Evolutionary conservation across 1,284 basidiomycete genomes (phyloP), one percentile per base, ranked within the genome.

Genomic region (Neolentinus lepideus): DNA sequence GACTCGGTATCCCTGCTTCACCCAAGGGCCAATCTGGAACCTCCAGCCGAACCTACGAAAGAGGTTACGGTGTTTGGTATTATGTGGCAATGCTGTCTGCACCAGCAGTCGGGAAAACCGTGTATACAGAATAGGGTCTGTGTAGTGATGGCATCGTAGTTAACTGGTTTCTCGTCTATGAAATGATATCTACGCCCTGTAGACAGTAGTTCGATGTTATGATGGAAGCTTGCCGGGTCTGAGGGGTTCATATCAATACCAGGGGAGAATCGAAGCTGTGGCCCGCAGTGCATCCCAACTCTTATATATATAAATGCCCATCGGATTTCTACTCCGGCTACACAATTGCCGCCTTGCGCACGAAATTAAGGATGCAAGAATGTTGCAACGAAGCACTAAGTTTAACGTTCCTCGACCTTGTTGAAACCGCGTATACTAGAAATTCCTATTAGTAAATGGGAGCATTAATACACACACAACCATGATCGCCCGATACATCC

Each of bases 21-120:
- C 80, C 85, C 85, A 89, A 1, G 83, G 79, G 2, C 72, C 73
- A 57, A 89, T 86, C 65, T 87, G 85, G 64, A 84, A 68, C 51
- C 84, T 73, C 85, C 85, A 88, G 29, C 83, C 83, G 67, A 84
- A 88, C 79, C 83, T 84, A 47, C 27, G 24, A 3, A 24, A 8
- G 38, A 45, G 12, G 12, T 27, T 33, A 46, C 33, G 10, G 11
- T 25, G 19, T 21, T 9, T 52, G 38, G 47, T 19, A 25, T 16
- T 6, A 56, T 64, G 38, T 67, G n/a, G n/a, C n/a, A n/a, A n/a
- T n/a, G n/a, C n/a, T n/a, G n/a, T n/a, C n/a, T n/a, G n/a, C n/a
- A 81, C 83, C 83, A 85, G 46, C 79, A 67, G 61, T 89, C 87
- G 11, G 87, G 87, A 63, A 90, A 89, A 1, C 87, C 87, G 63